Evolutionary conservation across 148 eudicot species (phyloP), one percentile per base, ranked within the genome.

Genomic region (Tetragonia tetragonoides): DNA sequence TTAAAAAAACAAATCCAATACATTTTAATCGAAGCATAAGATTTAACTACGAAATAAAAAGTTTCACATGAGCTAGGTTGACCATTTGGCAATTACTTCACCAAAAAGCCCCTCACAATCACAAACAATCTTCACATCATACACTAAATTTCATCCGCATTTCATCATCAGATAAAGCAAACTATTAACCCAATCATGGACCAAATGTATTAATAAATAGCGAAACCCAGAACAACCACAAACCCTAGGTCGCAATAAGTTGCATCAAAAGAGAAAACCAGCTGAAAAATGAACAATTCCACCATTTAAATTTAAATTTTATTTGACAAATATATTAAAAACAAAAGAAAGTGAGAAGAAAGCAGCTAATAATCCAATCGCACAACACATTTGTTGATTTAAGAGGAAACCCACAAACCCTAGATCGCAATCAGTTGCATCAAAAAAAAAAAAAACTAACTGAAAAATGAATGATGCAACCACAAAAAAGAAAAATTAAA

Each of bases 191-290:
- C 59, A 53, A 11, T 53, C 15, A 8, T 0, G 5, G 4, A 16
- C 15, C 5, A 11, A 0, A 11, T 15, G 0, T 11, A 2, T 11
- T 11, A 11, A 66, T 4, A 15, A 66, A 66, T 18, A 38, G 17
- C 18, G 38, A 66, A 39, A 14, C 69, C 44, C 10, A 39, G 21
- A 54, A 16, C 64, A 72, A 46, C 42, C 77, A 59, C 59, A 60
- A 78, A 69, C 67, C 74, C 68, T 64, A 78, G 62, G 70, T 70
- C 69, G 16, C 24, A 20, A 70, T 41, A 56, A 44, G 11, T 6
- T 6, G 14, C 40, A 51, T 56, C 44, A 21, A 74, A n/a, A 21
- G 15, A 9, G 21, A 64, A 47, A 63, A 23, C 59, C 6, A 47
- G 24, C 16, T 15, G 7, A 16, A 17, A 76, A 18, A 11, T 9